Evolutionary conservation across 2,329 filamentous ascomycete species (phyloP), one percentile per base, ranked within the genome.

Genomic region (Aspergillus sp.): DNA sequence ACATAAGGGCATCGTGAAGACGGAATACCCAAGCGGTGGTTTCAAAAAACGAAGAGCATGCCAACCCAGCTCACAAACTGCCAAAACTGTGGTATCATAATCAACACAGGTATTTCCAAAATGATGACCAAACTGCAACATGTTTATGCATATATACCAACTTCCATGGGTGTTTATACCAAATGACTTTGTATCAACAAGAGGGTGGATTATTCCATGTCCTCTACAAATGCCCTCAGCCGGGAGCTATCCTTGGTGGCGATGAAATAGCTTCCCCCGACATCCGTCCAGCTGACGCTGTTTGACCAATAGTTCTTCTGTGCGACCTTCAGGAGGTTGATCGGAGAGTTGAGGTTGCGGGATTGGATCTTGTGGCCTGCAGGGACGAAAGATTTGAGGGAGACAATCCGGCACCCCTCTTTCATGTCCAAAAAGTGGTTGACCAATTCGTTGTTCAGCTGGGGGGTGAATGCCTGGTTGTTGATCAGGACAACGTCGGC

Each of bases 401-500:
- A 94, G 26, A 96, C 81, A 35, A 98, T 82, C 58, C 82, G 82
- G 60, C 83, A 88, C 2, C 89, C 89, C 34, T 83, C 73, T 61
- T 95, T 96, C 41, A 96, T 68, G 52, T 98, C 91, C 39, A 98
- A 67, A 52, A 98, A 96, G 66, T 93, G 85, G 48, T 85, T 78
- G 44, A 89, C 76, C 28, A 98, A 69, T 40, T 78, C 75, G 52
- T 85, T 81, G 61, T 96, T 98, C 34, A 95, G 74, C 47, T 80
- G 72, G 10, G 88, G 80, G 4, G 81, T 88, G 61, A 98, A 98
- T 2, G 86, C 91, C 61, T 96, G 88, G 63, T 98, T 98, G 67
- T 98, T 98, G 49, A 96, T 89, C 15, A 98, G 73, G 12, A 98
- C 76, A n/a, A 96, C 88, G 55, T 98, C 91, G 2, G 91, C 89